Evolutionary conservation across 176 grass and related monocot genomes (phyloP), one percentile per base, ranked within the genome.

Genomic region (Lolium perenne): DNA sequence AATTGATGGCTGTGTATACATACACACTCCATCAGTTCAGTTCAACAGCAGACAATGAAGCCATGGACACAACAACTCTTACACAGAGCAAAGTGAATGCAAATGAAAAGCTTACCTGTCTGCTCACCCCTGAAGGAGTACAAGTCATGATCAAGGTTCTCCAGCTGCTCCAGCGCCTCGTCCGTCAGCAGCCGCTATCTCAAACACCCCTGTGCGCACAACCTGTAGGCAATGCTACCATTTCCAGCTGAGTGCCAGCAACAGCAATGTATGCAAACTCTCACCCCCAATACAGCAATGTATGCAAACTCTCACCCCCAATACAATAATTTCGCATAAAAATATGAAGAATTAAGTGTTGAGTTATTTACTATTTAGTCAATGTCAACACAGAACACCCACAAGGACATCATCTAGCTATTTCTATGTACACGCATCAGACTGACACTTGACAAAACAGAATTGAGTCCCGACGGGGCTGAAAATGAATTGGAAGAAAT

Each of bases 121-220:
- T 90, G 84, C 62, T 95, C 93, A 84, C 90, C 91, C 87, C 95
- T 88, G 81, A 97, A 97, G 66, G 82, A 89, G 71, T 87, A 97
- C 77, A 89, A 97, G 77, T 93, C 83, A 10, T 95, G 95, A 74
- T 95, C 85, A 2, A 97, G 83, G 87, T 88, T 88, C 85, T 89
- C 79, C 1, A 95, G 78, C 85, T 97, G 95, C 71, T 97, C 83
- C 46, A 90, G 84, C 38, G 93, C 93, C 83, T 93, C 95, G 13
- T 95, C 95, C 22, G 95, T 80, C 18, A 89, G 81, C 60, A 97
- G 83, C 93, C 17, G 91, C 89, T 87, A 97, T 97, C 83, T 95
- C 89, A 17, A 95, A 93, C 84, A 91, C 85, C 85, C 95, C 93
- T 11, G 45, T 1, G 50, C 93, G 88, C 54, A 97, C 95, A 21